These are phyloP conservation scores for Chlamydomonas incerta DNA, from an alignment of 139 green algal species.

Conservation along the genomic window DNA sequence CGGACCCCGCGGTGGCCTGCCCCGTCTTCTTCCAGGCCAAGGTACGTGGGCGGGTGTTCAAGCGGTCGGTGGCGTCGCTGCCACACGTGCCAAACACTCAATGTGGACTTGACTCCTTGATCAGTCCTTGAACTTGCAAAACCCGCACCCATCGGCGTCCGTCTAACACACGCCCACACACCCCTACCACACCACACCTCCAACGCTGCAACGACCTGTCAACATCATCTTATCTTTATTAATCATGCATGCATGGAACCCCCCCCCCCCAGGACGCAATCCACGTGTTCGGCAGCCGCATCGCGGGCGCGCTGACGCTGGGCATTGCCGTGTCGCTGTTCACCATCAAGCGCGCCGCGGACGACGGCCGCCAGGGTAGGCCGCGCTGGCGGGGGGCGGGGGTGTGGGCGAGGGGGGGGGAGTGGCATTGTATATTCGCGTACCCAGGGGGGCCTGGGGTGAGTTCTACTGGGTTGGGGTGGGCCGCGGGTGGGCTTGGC, in stretches of 20 bases:
- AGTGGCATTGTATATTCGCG: neutral
- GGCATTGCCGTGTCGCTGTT: neutral
- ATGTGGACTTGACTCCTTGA: too few relatives aligned
- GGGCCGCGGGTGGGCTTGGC: neutral
- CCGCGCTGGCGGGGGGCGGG: neutral
- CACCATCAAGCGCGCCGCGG: conserved; percentile 19
- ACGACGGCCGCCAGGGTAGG: conserved; percentile 25
- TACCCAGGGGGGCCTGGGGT: neutral
- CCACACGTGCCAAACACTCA: too few relatives aligned
- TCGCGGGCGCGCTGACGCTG: conserved; percentile 5
- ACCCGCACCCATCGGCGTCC: too few relatives aligned
- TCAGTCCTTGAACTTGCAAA: too few relatives aligned
- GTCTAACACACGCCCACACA: too few relatives aligned
- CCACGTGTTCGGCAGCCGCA: conserved; percentile 3
- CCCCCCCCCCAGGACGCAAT: neutral
- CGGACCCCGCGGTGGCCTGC: conserved; percentile 1
- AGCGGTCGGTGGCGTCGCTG: too few relatives aligned
- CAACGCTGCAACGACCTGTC: too few relatives aligned
- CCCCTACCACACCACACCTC: too few relatives aligned
- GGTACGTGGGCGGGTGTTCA: too few relatives aligned
- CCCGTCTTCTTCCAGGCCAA: neutral
- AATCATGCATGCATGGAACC: too few relatives aligned
- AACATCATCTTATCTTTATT: too few relatives aligned
- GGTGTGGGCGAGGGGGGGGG: neutral
- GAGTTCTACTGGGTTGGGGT: neutral